These are phyloP conservation scores for Ceratobasidium sp. DNA, from an alignment of 1,284 basidiomycete genomes.

Conservation along the genomic window DNA sequence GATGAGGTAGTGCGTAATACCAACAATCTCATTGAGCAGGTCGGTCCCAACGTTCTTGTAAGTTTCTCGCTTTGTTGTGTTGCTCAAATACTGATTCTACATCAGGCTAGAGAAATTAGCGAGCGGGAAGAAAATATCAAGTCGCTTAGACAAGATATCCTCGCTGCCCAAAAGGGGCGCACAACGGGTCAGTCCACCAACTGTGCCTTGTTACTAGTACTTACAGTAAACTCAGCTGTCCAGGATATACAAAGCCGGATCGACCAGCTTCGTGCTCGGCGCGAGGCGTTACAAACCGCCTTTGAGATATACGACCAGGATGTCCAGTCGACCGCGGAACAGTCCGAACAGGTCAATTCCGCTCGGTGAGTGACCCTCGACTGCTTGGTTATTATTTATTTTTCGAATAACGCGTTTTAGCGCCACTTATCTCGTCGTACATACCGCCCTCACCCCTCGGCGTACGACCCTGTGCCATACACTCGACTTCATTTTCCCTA, in stretches of 20 bases:
- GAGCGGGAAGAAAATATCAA: constrained; percentile 45
- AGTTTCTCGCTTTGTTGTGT: constrained; percentile 44
- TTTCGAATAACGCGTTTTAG: constrained; percentile 42
- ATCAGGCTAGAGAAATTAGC: constrained; percentile 49
- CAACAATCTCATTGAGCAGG: constrained; percentile 52
- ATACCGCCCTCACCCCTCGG: constrained; percentile 58
- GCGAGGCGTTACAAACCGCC: constrained; percentile 43
- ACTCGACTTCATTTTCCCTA: constrained; percentile 84
- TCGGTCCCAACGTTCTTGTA: constrained; percentile 49
- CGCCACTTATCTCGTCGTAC: constrained; percentile 55
- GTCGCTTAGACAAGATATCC: constrained; percentile 44
- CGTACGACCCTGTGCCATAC: constrained; percentile 75
- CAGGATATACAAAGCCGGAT: constrained; percentile 43
- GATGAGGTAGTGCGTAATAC: constrained; percentile 52
- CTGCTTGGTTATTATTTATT: too few relatives aligned
- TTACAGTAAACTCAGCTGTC: not conserved
- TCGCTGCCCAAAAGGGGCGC: constrained; percentile 43
- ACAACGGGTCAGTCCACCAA: constrained; percentile 43
- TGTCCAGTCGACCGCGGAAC: constrained; percentile 43
- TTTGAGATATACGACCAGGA: constrained; percentile 44
- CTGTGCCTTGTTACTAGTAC: not conserved
- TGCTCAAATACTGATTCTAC: constrained; percentile 36
- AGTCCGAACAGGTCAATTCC: constrained; percentile 38
- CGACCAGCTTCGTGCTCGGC: constrained; percentile 43
- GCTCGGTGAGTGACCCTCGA: constrained; percentile 6